Evolutionary conservation across 805 yeast species (phyloP), one percentile per base, ranked within the genome.

Genomic region (Jamesozyma rosinii): DNA sequence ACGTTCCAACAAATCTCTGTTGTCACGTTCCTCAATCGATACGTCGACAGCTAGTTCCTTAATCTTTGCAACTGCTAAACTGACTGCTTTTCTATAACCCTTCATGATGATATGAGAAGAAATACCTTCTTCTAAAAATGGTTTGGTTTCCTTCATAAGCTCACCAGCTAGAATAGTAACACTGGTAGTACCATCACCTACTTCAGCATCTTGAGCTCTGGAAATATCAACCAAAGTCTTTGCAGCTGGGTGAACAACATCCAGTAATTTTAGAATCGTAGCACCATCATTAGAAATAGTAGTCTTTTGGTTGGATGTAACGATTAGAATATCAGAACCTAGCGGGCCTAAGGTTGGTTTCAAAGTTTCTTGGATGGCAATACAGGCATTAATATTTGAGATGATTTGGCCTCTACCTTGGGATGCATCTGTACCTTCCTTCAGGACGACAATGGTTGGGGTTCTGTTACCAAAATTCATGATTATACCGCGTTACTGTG

Each of bases 201-300:
- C 95, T 65, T 90, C 97, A 47, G 94, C 95, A 63, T 90, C 98
- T 68, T 90, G 98, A 2, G 95, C 88, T 62, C 94, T 82, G 15
- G 96, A 84, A 45, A 90, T 84, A 61, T 90, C 95, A 42, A 90
- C 98, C 52, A 90, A 70, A 47, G 90, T 89, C 64, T 87, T 88
- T 11, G 98, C 98, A 10, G 99, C 98, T 9, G 99, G 98, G 58
- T 92, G 98, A 21, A 92, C 96, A 44, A 92, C 94, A 59, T 92
- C 98, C 52, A 92, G 68, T 44, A 92, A 72, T 61, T 83, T 86
- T 62, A 92, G 71, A 54, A 92, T 90, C 2, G 99, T 92, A 34
- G 98, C 98, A 52, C 98, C 98, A 62, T 92, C 98, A 64, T 92
- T 92, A 35, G 99, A 90, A 52, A 92, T 89, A 19, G 97, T 92